Evolutionary conservation across 1,284 basidiomycete species (phyloP).

Genomic region (Ceratobasidium sp.): DNA sequence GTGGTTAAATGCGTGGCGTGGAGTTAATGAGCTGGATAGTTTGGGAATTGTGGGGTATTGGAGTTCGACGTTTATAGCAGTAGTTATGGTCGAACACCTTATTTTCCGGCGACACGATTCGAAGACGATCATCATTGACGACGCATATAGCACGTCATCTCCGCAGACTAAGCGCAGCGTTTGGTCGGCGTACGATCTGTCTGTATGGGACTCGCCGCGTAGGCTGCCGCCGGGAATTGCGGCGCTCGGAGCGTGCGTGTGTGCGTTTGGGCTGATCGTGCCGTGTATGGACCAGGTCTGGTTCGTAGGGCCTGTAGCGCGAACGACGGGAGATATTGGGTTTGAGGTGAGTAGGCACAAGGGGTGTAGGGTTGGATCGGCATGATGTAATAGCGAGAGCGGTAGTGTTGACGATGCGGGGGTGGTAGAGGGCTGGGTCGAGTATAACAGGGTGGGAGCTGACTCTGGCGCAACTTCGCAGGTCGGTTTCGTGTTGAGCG

Average conservation of each 20-base stretch:
- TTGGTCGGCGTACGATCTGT: conserved; percentile 66
- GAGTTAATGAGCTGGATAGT: not conserved
- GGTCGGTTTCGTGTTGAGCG: conserved; percentile 67
- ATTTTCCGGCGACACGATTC: conserved; percentile 62
- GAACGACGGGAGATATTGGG: conserved; percentile 80
- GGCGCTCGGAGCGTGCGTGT: conserved; percentile 65
- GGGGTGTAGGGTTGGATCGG: no score
- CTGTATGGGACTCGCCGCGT: conserved; percentile 67
- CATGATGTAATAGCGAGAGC: not conserved
- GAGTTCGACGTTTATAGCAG: conserved; percentile 69
- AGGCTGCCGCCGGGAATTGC: conserved; percentile 75
- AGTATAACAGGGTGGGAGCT: conserved; percentile 1
- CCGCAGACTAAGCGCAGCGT: conserved; percentile 55
- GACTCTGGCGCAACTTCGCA: conserved; percentile 10
- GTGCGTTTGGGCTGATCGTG: conserved; percentile 68
- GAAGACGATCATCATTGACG: no score
- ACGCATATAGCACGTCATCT: no score
- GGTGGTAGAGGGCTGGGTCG: conserved; percentile 13
- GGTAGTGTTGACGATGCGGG: not conserved
- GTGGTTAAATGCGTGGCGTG: conserved; percentile 10
- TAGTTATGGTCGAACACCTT: conserved; percentile 75
- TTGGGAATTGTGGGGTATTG: conserved; percentile 67
- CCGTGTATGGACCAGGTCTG: conserved; percentile 79
- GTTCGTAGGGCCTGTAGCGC: conserved; percentile 79
- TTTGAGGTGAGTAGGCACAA: conserved; percentile 67